A percentile compares a stretch with the other conserved stretches of the same genome.
These are phyloP conservation scores for Kodamaea sp. DNA, from an alignment of 1,139 yeast species.

Conservation along the genomic window DNA sequence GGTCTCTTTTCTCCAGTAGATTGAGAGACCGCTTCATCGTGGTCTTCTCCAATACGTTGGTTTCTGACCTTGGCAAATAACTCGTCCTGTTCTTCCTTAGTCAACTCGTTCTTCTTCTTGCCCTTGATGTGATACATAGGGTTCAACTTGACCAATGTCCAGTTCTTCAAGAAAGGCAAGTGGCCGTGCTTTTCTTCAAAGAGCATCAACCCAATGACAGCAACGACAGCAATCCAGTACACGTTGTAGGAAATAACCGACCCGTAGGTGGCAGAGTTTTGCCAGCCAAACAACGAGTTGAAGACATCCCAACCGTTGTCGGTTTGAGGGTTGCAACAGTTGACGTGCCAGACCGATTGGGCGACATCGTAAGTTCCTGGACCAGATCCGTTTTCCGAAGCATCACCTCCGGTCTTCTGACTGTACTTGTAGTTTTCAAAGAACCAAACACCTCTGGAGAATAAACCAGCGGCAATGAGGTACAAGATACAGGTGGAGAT, in stretches of 20 bases:
- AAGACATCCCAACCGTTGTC: constrained; percentile 95
- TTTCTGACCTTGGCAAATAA: constrained; percentile 49
- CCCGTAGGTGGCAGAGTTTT: constrained; percentile 87
- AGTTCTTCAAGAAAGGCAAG: constrained; percentile 56
- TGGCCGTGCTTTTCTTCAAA: constrained; percentile 71
- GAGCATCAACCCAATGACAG: constrained; percentile 57
- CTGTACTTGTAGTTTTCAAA: constrained; percentile 69
- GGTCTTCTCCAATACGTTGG: constrained; percentile 25
- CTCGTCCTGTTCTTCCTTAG: constrained; percentile 52
- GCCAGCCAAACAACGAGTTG: constrained; percentile 88
- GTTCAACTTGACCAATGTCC: constrained; percentile 58
- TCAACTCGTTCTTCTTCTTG: constrained; percentile 62
- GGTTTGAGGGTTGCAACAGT: constrained; percentile 87
- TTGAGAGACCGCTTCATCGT: constrained; percentile 24
- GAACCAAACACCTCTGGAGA: constrained; percentile 88
- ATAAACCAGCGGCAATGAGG: constrained; percentile 83
- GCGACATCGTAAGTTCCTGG: constrained; percentile 85
- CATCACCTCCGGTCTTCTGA: constrained; percentile 79
- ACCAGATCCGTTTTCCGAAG: constrained; percentile 85
- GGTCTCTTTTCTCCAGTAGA: constrained; percentile 8
- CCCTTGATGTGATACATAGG: constrained; percentile 73
- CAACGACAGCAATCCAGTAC: constrained; percentile 73
- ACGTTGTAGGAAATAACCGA: constrained; percentile 81
- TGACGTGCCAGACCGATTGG: constrained; percentile 86
- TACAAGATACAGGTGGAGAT: constrained; percentile 81